Evolutionary conservation across 2,329 filamentous ascomycete genomes (phyloP).

Genomic region (Beauveria varroae): DNA sequence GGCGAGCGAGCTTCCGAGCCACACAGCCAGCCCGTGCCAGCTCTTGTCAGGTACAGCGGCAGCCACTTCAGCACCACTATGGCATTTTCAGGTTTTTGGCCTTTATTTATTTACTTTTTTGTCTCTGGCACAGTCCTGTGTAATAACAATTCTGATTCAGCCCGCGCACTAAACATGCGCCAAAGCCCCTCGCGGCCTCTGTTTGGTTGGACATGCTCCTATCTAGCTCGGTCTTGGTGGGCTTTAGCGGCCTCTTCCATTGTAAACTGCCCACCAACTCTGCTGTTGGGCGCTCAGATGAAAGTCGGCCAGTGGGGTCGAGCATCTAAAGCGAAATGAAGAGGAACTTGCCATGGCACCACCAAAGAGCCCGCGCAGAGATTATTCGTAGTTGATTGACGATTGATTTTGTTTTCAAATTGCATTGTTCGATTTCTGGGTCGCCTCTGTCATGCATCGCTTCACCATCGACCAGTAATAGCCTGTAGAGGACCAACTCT

Average conservation of each 20-base stretch:
- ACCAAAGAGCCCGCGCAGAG: not conserved
- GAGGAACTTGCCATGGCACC: not conserved
- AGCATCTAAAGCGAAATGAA: conserved; percentile 2
- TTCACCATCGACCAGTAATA: not conserved
- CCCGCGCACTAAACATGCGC: not conserved
- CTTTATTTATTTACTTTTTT: not conserved
- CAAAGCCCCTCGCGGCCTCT: too few species aligned
- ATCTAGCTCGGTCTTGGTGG: not conserved
- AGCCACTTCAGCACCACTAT: too few species aligned
- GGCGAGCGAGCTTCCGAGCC: not conserved
- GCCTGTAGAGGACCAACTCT: too few species aligned
- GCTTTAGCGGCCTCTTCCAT: not conserved
- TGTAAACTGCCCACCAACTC: not conserved
- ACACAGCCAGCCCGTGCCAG: too few species aligned
- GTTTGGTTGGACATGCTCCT: not conserved
- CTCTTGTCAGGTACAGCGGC: not conserved
- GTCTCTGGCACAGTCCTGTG: not conserved
- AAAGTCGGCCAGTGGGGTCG: not conserved
- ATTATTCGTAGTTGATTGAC: not conserved
- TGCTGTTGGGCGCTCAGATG: not conserved
- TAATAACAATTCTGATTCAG: not conserved
- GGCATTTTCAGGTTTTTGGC: too few species aligned
- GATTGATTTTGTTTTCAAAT: not conserved
- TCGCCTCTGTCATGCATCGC: not conserved
- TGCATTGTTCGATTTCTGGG: not conserved